Conservation (phyloP, 495 filamentous ascomycete genomes). For the Xylaria cubensis region DNA sequence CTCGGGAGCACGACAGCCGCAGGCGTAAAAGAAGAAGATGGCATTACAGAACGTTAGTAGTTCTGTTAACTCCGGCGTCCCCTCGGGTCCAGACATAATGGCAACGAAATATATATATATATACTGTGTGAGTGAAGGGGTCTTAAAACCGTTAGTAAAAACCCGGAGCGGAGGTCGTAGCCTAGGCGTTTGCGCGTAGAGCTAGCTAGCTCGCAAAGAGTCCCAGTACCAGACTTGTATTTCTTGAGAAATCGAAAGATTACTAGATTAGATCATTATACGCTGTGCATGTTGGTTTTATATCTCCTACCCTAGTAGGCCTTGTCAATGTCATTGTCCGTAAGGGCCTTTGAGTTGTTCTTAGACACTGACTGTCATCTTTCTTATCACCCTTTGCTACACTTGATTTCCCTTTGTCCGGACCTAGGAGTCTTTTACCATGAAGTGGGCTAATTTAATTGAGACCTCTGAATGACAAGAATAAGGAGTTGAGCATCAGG, state of each 20-base stretch:
- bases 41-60: conserved; percentile 1
- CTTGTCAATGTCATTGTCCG: conserved; percentile 2
- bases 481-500: neutral
- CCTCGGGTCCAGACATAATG: neutral
- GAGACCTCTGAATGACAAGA: neutral
- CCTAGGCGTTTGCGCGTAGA: neutral
- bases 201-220: neutral
- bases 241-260: neutral
- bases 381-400: neutral
- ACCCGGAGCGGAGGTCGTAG: neutral
- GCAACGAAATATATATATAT: neutral
- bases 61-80: neutral
- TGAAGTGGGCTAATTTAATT: neutral
- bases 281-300: neutral
- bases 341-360: neutral
- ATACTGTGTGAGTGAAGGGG: neutral
- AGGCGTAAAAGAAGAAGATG: conserved; percentile 14
- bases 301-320: neutral
- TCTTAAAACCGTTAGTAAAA: neutral
- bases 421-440: neutral
- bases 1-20: conserved; percentile 21
- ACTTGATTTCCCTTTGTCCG: neutral
- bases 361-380: neutral
- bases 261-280: neutral
- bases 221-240: neutral